Evolutionary conservation across 2,329 filamentous ascomycete species (phyloP).

Genomic region (Penicillium concentricum): DNA sequence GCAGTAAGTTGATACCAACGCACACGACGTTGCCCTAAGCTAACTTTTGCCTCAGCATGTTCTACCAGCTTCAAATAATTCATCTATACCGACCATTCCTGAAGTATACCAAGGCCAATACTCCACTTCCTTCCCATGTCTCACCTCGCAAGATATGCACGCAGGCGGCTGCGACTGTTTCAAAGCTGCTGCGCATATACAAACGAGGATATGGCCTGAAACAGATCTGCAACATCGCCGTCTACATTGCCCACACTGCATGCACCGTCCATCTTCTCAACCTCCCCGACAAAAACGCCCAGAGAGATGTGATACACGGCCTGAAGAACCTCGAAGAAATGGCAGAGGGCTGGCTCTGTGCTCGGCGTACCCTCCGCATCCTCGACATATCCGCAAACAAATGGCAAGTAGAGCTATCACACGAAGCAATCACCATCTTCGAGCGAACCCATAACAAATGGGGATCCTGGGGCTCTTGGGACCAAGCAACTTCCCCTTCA

Average conservation of each 20-base stretch:
- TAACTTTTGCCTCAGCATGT: conserved; percentile 67
- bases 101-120: conserved; percentile 78
- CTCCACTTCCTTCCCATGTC: conserved; percentile 80
- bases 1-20: conserved; percentile 65
- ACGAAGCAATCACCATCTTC: conserved; percentile 76
- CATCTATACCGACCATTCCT: conserved; percentile 94
- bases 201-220: conserved; percentile 87
- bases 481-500: conserved; percentile 35
- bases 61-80: conserved; percentile 92
- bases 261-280: conserved; percentile 95
- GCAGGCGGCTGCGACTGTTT: conserved; percentile 83
- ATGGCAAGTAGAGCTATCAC: conserved; percentile 83
- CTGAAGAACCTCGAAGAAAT: conserved; percentile 93
- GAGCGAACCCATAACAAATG: conserved; percentile 76
- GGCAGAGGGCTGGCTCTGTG: conserved; percentile 90
- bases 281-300: conserved; percentile 85
- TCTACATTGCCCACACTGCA: conserved; percentile 92
- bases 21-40: not conserved
- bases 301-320: conserved; percentile 84
- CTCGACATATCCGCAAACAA: conserved; percentile 81
- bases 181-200: conserved; percentile 90
- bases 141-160: conserved; percentile 90
- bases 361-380: conserved; percentile 79
- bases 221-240: conserved; percentile 93
- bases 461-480: conserved; percentile 62